Evolutionary conservation across 2,329 filamentous ascomycete genomes (phyloP).

Genomic region (Microdochium nivale): DNA sequence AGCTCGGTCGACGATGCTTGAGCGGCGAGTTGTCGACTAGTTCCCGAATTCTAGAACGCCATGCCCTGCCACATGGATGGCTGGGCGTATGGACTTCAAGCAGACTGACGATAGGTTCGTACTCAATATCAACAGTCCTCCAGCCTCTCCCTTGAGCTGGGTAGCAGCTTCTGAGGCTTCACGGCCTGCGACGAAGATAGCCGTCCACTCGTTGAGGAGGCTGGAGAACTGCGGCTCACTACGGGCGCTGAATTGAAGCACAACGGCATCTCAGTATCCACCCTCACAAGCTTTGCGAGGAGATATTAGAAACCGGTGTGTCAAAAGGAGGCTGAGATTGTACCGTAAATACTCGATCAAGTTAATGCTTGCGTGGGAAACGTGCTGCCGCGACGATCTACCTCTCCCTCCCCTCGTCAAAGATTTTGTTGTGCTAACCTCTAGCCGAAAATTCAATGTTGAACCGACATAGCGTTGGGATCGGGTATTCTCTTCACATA

Average conservation of each 20-base stretch:
- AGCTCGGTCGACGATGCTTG: background rate
- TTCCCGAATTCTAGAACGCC: background rate
- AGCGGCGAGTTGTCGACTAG: background rate
- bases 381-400: conserved; percentile 75
- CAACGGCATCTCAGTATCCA: conserved; percentile 38
- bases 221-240: conserved; percentile 60
- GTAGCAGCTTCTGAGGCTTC: background rate
- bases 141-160: conserved; percentile 1
- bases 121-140: conserved; percentile 29
- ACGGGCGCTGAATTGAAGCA: conserved; percentile 67
- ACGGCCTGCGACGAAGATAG: background rate
- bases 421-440: conserved; percentile 22
- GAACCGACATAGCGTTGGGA: conserved; percentile 55
- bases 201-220: conserved; percentile 1
- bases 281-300: conserved; percentile 22
- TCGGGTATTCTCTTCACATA: conserved; percentile 79
- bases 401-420: conserved; percentile 16
- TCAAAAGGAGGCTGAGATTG: conserved; percentile 77
- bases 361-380: conserved; percentile 99
- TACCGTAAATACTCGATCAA: conserved; percentile 96
- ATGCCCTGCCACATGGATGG: background rate
- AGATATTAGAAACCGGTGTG: conserved; percentile 30
- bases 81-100: background rate
- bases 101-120: conserved; percentile 32
- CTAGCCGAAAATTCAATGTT: conserved; percentile 8